phyloP scores from a whole-genome alignment of 2,329 filamentous ascomycete genomes.

The Cladosporium colombiae region DNA sequence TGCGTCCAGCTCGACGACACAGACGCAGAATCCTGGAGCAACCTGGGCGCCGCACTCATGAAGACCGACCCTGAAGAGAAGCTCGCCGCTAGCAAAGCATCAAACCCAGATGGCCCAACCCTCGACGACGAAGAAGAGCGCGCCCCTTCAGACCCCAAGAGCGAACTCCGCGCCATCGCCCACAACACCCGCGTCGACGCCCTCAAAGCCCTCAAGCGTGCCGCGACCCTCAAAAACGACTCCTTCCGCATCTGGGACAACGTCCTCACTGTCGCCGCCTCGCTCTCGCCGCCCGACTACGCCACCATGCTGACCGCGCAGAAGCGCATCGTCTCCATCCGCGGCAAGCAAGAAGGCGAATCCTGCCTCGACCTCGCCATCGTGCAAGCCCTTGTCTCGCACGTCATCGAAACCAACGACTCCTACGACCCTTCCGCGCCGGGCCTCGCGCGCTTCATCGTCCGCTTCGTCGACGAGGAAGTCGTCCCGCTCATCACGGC shows the following conservation, averaged over 20 bases:
- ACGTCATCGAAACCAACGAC: slow-evolving; percentile 59
- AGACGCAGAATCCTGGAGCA: slow-evolving; percentile 92
- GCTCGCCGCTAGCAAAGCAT: slow-evolving; percentile 20
- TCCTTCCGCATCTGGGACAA: slow-evolving; percentile 98
- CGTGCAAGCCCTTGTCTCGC: slow-evolving; percentile 69
- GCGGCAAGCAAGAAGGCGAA: slow-evolving; percentile 67
- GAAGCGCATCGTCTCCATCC: slow-evolving; percentile 72
- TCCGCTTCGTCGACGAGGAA: slow-evolving; percentile 71
- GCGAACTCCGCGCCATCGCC: slow-evolving; percentile 47
- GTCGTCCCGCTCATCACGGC: slow-evolving; percentile 83
- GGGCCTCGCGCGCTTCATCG: slow-evolving; percentile 61
- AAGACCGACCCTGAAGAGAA: slow-evolving; percentile 29
- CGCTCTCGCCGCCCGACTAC: slow-evolving; percentile 73
- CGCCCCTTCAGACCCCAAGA: slow-evolving; percentile 24
- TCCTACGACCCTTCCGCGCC: slow-evolving; percentile 46
- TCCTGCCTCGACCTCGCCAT: slow-evolving; percentile 74
- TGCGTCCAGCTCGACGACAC: slow-evolving; percentile 83
- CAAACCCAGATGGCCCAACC: slow-evolving; percentile 5
- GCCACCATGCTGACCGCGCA: slow-evolving; percentile 75
- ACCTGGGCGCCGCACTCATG: slow-evolving; percentile 81
- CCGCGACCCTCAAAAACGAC: slow-evolving; percentile 77
- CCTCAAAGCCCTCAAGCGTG: slow-evolving; percentile 81
- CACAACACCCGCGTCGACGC: slow-evolving; percentile 70
- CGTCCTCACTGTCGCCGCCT: slow-evolving; percentile 80
- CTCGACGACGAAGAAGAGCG: slow-evolving; percentile 41